Evolutionary conservation across 1,284 basidiomycete species (phyloP).

Genomic region (Entoloma clypeatum): DNA sequence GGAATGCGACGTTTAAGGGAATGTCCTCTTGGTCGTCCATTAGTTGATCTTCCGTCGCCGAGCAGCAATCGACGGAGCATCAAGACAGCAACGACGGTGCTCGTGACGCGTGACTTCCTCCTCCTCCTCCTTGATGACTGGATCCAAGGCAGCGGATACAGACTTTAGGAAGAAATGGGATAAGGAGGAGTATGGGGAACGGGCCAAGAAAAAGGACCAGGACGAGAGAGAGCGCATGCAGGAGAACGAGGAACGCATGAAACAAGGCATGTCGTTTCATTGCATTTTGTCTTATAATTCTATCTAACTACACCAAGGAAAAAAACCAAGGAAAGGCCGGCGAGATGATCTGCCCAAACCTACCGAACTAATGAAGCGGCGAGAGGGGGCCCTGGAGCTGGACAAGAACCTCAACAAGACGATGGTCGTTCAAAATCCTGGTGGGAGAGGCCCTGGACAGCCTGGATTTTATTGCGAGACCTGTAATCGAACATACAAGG

Average conservation of each 20-base stretch:
- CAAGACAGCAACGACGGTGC: slow-evolving; percentile 8
- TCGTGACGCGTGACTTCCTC: slow-evolving; percentile 1
- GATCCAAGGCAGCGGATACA: slow-evolving; percentile 61
- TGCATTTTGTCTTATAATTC: slow-evolving; percentile 5
- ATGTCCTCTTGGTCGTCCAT: slow-evolving; percentile 39
- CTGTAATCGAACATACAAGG: slow-evolving; percentile 90
- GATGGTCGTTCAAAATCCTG: slow-evolving; percentile 83
- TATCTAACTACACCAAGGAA: slow-evolving; percentile 50
- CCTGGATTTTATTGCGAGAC: slow-evolving; percentile 92
- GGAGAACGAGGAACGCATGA: slow-evolving; percentile 79
- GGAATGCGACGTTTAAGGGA: slow-evolving; percentile 59
- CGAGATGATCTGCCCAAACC: slow-evolving; percentile 81
- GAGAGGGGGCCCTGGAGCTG: slow-evolving; percentile 77
- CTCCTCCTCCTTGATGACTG: slow-evolving; percentile 48
- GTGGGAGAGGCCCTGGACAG: slow-evolving; percentile 77
- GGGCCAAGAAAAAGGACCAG: slow-evolving; percentile 68
- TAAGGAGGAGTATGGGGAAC: slow-evolving; percentile 79
- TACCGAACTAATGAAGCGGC: slow-evolving; percentile 84
- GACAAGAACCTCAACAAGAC: slow-evolving; percentile 92
- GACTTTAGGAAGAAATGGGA: slow-evolving; percentile 85
- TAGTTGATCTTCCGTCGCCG: slow-evolving; percentile 14
- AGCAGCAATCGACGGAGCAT: slow-evolving; percentile 16
- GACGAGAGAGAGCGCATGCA: slow-evolving; percentile 80
- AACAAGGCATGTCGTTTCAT: slow-evolving; percentile 56
- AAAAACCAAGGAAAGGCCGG: slow-evolving; percentile 66